Conservation (phyloP, 2,329 filamentous ascomycete species). For the Ophiostoma perfectum region DNA sequence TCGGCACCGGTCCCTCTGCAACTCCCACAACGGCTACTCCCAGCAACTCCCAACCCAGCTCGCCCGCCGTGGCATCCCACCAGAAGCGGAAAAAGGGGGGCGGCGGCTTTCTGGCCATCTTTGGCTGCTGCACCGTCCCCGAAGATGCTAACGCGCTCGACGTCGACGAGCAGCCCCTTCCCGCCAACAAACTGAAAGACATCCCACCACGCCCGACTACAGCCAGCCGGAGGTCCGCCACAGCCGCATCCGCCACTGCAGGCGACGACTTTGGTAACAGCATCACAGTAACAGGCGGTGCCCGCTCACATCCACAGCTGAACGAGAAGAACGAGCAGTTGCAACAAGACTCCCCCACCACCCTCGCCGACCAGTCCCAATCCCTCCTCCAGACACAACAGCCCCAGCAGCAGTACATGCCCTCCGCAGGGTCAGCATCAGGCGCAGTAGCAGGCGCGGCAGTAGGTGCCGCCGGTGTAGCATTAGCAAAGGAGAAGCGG, state of each 20-base stretch:
- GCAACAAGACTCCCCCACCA: constrained; percentile 11
- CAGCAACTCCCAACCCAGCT: constrained; percentile 48
- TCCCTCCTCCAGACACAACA: constrained; percentile 23
- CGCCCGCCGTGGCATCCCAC: constrained; percentile 43
- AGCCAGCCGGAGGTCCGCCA: constrained; percentile 49
- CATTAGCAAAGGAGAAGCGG: constrained; percentile 40
- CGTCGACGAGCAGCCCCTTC: constrained; percentile 49
- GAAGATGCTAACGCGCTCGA: constrained; percentile 53
- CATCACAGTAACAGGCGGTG: constrained; percentile 34
- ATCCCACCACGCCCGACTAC: constrained; percentile 51
- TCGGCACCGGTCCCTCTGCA: constrained; percentile 25
- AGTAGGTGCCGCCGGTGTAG: constrained; percentile 30
- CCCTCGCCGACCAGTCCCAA: constrained; percentile 14
- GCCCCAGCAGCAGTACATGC: constrained; percentile 26
- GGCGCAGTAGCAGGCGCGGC: neutral
- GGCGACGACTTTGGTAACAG: constrained; percentile 41
- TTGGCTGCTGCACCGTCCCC: constrained; percentile 62
- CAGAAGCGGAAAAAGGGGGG: constrained; percentile 50
- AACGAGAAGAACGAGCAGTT: constrained; percentile 47
- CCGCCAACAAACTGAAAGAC: constrained; percentile 52
- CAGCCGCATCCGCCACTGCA: constrained; percentile 30
- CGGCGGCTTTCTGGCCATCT: constrained; percentile 48
- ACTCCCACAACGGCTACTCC: constrained; percentile 49
- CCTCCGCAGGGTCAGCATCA: constrained; percentile 3
- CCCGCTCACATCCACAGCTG: constrained; percentile 35